Conservation (phyloP, 2,329 filamentous ascomycete genomes). For the Paraconiothyrium sp. region DNA sequence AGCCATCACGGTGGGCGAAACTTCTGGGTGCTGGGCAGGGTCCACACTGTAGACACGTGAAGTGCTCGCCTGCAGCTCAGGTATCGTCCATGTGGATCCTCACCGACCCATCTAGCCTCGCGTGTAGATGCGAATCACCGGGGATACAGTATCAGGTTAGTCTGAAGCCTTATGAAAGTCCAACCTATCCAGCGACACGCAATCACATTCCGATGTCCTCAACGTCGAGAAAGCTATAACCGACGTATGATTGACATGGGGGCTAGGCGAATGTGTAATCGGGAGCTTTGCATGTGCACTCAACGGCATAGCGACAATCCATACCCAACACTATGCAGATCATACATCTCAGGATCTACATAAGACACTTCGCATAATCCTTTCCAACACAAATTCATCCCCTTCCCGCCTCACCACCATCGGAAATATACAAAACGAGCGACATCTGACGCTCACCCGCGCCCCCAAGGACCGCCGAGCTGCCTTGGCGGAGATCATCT, state of each 20-base stretch:
- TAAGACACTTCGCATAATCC: neutral
- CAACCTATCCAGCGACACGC: neutral
- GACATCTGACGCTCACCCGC: conserved; percentile 3
- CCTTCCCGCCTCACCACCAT: neutral
- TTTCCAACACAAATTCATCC: neutral
- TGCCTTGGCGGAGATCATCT: conserved; percentile 12
- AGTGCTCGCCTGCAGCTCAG: conserved; percentile 1
- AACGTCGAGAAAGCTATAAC: neutral
- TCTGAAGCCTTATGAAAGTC: neutral
- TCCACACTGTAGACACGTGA: conserved; percentile 10
- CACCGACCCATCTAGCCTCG: neutral
- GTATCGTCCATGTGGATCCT: conserved; percentile 1
- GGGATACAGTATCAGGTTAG: too few relatives aligned
- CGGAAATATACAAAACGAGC: neutral
- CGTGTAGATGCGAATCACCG: neutral
- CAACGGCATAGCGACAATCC: neutral
- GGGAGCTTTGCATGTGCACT: neutral
- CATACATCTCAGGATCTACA: neutral
- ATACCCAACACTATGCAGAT: neutral
- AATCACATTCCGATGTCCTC: neutral
- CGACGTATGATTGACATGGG: too few relatives aligned
- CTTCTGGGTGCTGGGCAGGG: conserved; percentile 1
- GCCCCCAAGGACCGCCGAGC: conserved; percentile 7
- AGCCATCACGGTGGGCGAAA: conserved; percentile 2
- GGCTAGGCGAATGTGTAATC: neutral